Evolutionary conservation across 2,329 filamentous ascomycete genomes (phyloP).

Genomic region (Leptographium procerum): DNA sequence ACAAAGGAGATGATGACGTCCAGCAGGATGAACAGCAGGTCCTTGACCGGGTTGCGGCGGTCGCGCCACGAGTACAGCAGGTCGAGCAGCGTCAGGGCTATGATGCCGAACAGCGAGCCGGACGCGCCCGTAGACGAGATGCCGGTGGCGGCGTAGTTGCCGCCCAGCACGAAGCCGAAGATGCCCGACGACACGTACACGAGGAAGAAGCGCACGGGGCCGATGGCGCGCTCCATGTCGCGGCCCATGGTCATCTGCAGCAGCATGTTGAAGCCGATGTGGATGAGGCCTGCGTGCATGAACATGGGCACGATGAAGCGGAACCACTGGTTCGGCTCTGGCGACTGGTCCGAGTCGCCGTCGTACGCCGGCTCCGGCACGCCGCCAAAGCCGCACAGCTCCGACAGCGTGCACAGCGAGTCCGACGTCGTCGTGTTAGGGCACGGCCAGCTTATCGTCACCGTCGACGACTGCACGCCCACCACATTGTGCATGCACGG

Average conservation of each 20-base stretch:
- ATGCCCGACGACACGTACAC: conserved; percentile 89
- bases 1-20: conserved; percentile 87
- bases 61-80: conserved; percentile 87
- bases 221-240: conserved; percentile 88
- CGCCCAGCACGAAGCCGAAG: conserved; percentile 90
- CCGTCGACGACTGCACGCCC: conserved; percentile 44
- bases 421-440: conserved; percentile 61
- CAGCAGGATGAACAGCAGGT: conserved; percentile 76
- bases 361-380: conserved; percentile 58
- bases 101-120: conserved; percentile 80
- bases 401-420: conserved; percentile 57
- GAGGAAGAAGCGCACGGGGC: conserved; percentile 73
- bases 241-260: conserved; percentile 80
- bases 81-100: conserved; percentile 80
- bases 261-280: conserved; percentile 92
- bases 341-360: conserved; percentile 32
- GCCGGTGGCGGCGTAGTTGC: conserved; percentile 76
- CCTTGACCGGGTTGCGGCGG: conserved; percentile 63
- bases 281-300: conserved; percentile 83
- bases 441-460: conserved; percentile 57
- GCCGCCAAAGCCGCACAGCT: conserved; percentile 75
- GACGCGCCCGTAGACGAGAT: conserved; percentile 83
- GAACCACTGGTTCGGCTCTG: conserved; percentile 86
- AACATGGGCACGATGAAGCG: conserved; percentile 95
- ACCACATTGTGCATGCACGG: conserved; percentile 87